A percentile compares a stretch with the other conserved stretches of the same genome.
These are phyloP conservation scores for Suillus subluteus DNA, from an alignment of 768 basidiomycete species.

Conservation along the genomic window DNA sequence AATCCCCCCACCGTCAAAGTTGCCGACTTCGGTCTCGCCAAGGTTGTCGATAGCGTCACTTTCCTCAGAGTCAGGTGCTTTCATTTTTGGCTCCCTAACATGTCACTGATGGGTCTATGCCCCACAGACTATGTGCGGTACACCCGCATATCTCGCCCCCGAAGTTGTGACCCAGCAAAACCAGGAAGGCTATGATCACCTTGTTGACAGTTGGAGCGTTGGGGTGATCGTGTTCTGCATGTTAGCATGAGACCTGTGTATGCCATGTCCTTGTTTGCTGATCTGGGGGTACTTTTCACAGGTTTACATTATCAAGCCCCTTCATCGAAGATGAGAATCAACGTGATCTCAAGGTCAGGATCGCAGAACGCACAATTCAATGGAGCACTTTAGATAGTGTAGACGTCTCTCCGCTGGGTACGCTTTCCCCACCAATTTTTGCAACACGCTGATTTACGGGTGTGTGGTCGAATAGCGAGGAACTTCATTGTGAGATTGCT, in stretches of 20 bases:
- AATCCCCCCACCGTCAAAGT: conserved; percentile 79
- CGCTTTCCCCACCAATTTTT: conserved; percentile 18
- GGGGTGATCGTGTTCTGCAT: conserved; percentile 94
- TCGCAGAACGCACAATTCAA: conserved; percentile 61
- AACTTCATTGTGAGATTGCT: conserved; percentile 74
- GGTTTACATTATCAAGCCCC: conserved; percentile 77
- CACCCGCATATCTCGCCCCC: conserved; percentile 91
- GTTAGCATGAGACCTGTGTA: conserved; percentile 46
- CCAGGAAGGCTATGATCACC: conserved; percentile 76
- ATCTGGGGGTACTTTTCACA: conserved; percentile 29
- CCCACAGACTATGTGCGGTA: conserved; percentile 90
- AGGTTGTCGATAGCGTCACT: conserved; percentile 80
- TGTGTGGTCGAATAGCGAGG: conserved; percentile 51
- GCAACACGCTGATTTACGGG: conserved; percentile 7
- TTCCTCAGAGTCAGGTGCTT: conserved; percentile 65
- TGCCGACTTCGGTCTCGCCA: conserved; percentile 96
- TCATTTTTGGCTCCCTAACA: background rate
- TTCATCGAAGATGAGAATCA: conserved; percentile 78
- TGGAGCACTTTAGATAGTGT: conserved; percentile 51
- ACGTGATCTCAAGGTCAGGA: conserved; percentile 62
- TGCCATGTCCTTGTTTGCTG: conserved; percentile 15
- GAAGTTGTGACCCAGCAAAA: conserved; percentile 77
- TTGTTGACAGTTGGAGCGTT: conserved; percentile 96
- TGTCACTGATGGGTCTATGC: conserved; percentile 5
- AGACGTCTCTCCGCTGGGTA: conserved; percentile 52